These are phyloP conservation scores for Hirsutella thompsonii DNA, from an alignment of 2,329 filamentous ascomycete genomes.

Conservation along the genomic window DNA sequence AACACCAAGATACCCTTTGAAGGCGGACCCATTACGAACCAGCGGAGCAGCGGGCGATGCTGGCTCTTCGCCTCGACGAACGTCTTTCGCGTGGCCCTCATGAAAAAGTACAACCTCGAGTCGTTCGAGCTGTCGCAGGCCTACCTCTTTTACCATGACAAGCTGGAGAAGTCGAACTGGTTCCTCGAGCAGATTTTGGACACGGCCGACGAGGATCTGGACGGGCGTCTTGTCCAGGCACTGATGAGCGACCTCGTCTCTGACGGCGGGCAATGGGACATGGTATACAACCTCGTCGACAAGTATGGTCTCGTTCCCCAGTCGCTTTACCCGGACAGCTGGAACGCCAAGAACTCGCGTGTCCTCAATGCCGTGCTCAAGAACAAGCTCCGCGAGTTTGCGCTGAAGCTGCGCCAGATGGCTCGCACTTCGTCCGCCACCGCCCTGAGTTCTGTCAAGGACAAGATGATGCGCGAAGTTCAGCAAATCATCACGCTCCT, in stretches of 20 bases:
- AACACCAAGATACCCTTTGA: constrained; percentile 74
- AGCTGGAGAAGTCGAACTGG: constrained; percentile 83
- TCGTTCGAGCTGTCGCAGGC: constrained; percentile 77
- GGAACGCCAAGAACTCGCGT: constrained; percentile 59
- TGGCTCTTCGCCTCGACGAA: constrained; percentile 93
- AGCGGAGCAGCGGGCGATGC: constrained; percentile 69
- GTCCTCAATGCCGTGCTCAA: constrained; percentile 64
- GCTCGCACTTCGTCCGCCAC: constrained; percentile 20
- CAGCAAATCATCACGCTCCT: constrained; percentile 72
- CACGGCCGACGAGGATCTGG: constrained; percentile 57
- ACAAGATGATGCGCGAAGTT: constrained; percentile 66
- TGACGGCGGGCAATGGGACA: constrained; percentile 86
- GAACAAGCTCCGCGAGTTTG: constrained; percentile 78
- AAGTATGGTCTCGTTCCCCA: constrained; percentile 89
- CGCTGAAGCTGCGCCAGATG: constrained; percentile 54
- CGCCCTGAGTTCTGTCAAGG: constrained; percentile 42
- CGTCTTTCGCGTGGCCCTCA: constrained; percentile 76
- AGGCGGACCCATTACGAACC: constrained; percentile 73
- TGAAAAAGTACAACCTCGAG: constrained; percentile 68
- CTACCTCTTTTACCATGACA: constrained; percentile 90
- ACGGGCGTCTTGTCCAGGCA: constrained; percentile 58
- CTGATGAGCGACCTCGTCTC: constrained; percentile 55
- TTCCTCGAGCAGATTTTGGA: constrained; percentile 77
- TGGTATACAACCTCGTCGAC: constrained; percentile 72
- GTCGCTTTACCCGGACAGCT: constrained; percentile 67